Evolutionary conservation across 371 early-diverging fungal genomes (phyloP), one percentile per base, ranked within the genome.

Genomic region (Mortierella sp.): DNA sequence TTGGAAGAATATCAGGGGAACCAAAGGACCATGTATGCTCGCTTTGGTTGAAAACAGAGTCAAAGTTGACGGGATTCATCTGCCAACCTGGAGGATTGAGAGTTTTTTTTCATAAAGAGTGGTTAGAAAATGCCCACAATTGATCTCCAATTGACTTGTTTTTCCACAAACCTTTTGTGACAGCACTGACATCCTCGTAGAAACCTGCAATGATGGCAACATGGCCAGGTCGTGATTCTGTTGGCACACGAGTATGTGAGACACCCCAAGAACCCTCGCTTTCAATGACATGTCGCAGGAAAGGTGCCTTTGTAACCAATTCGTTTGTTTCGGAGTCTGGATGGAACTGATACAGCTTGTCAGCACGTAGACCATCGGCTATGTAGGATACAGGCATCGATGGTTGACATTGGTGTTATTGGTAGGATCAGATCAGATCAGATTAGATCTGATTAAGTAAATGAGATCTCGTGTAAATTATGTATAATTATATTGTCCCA

Each of bases 191-290:
- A 85, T 98, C 98, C 80, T 98, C 98, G 84, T 97, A 97, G 78
- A 98, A 96, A 1, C 98, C 98, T 35, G 96, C 97, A 83, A 98
- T 96, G 40, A 97, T 89, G 28, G 98, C 97, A 4, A 98, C 97
- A 76, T 98, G 98, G 1, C 98, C 98, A 34, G 98, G 98, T n/a
- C 98, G 89, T 42, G 96, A 95, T 85, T 98, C 98, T 23, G 98
- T 98, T 17, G 98, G 98, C n/a, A 97, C 97, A 37, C 96, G 92
- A 2, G 97, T 97, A 77, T 97, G 96, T 45, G 96, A 96, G 7
- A 97, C 92, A 28, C 98, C 98, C 94, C 94, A 97, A 3, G 91
- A 85, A 15, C 95, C 97, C 51, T 89, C 70, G 7, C 85, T 83
- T 56, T 85, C 71, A 40, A 94, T 85, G 32, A 93, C 84, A 23